A percentile compares a stretch with the other conserved stretches of the same genome.
Conservation (phyloP, 768 basidiomycete genomes). For the Fomitopsis serialis region DNA sequence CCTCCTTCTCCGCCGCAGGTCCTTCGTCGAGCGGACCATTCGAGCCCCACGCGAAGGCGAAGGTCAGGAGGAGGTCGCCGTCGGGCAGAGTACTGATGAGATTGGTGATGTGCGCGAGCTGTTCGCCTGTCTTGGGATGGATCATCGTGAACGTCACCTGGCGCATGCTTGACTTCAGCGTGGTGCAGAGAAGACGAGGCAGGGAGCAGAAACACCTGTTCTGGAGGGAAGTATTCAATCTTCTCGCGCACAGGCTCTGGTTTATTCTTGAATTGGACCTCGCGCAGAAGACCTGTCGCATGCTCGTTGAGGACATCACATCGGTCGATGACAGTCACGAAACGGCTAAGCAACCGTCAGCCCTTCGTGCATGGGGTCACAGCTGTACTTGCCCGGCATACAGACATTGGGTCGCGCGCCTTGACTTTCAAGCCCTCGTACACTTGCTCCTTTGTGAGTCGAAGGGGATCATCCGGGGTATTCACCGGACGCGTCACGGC, state of each 20-base stretch:
- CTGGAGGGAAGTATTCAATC: neutral
- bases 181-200: neutral
- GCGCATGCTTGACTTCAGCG: neutral
- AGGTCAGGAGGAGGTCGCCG: neutral
- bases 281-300: neutral
- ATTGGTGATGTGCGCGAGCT: neutral
- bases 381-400: too few species aligned
- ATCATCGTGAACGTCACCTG: slow-evolving; percentile 2
- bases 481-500: slow-evolving; percentile 1
- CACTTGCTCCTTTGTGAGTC: neutral
- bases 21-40: neutral
- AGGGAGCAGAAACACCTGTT: neutral
- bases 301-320: neutral
- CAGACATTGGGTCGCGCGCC: neutral
- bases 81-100: neutral
- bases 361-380: too few species aligned
- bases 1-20: neutral
- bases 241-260: neutral
- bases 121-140: neutral
- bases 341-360: too few species aligned
- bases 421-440: neutral
- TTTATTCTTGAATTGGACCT: neutral
- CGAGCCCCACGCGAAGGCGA: neutral
- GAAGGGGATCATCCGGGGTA: neutral
- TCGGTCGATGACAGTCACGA: neutral